A percentile compares a stretch with the other conserved stretches of the same genome.
These are phyloP conservation scores for Penicillium tannophilum DNA, from an alignment of 495 filamentous ascomycete species.

Conservation along the genomic window DNA sequence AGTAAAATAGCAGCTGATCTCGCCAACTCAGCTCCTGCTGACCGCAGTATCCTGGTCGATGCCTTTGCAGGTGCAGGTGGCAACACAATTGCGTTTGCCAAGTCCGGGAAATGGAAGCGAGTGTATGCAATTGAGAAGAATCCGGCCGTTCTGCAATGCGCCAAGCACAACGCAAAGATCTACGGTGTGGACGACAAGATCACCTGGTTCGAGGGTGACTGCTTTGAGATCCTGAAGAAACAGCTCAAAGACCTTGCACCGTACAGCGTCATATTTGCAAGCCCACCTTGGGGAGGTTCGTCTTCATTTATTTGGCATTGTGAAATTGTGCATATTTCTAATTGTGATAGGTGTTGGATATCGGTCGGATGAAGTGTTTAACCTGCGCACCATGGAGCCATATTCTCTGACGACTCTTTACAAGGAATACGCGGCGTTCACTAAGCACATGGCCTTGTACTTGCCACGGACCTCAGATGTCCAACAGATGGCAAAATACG, in stretches of 20 bases:
- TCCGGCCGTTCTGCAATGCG: conserved; percentile 74
- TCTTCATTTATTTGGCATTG: conserved; percentile 1
- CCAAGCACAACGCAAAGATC: conserved; percentile 86
- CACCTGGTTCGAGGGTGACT: conserved; percentile 82
- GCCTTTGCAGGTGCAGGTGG: conserved; percentile 90
- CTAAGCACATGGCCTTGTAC: conserved; percentile 67
- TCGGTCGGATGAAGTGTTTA: conserved; percentile 73
- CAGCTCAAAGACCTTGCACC: conserved; percentile 51
- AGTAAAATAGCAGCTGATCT: conserved; percentile 83
- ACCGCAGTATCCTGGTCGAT: conserved; percentile 70
- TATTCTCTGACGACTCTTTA: conserved; percentile 71
- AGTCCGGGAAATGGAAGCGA: conserved; percentile 70
- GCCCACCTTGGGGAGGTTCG: conserved; percentile 91
- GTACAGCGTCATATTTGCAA: conserved; percentile 77
- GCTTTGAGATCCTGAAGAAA: conserved; percentile 62
- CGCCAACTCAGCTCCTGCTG: conserved; percentile 49
- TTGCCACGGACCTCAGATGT: conserved; percentile 89
- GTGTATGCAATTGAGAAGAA: conserved; percentile 90
- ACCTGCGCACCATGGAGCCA: conserved; percentile 84
- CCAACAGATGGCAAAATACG: conserved; percentile 72
- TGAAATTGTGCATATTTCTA: conserved; percentile 13
- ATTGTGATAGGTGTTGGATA: conserved; percentile 70
- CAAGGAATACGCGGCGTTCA: conserved; percentile 54
- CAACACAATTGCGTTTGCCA: conserved; percentile 92
- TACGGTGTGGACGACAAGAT: conserved; percentile 83